Conservation (phyloP, 169 alveolate genomes). For the Eimeria necatrix region DNA sequence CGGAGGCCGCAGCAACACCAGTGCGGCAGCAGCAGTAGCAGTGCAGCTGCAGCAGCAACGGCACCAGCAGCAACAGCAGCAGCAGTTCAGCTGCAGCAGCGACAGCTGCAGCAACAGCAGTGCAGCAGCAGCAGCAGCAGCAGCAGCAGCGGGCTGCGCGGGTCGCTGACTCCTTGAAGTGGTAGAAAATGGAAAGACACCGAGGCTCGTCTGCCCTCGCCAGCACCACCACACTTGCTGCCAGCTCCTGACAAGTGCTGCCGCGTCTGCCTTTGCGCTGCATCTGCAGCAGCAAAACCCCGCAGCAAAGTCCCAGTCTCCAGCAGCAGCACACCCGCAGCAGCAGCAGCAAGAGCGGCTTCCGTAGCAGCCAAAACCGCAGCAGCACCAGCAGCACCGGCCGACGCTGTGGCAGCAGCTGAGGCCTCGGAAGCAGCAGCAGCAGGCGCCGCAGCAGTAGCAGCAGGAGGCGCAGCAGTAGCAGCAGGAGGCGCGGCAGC, state of each 20-base stretch:
- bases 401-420: neutral
- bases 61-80: neutral
- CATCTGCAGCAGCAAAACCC: conserved; percentile 34
- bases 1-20: too few species aligned
- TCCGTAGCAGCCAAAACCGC: conserved; percentile 1
- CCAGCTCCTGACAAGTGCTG: conserved; percentile 36
- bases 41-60: neutral
- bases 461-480: too few species aligned
- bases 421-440: too few species aligned
- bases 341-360: neutral
- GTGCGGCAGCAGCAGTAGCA: conserved; percentile 39
- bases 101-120: too few species aligned
- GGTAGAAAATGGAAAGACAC: conserved; percentile 47
- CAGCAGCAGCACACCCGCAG: too few species aligned
- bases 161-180: too few species aligned
- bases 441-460: too few species aligned
- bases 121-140: too few species aligned
- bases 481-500: too few species aligned
- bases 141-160: too few species aligned
- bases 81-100: neutral
- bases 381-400: neutral
- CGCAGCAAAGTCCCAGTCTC: too few species aligned
- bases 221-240: conserved; percentile 68
- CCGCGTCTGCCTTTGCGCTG: conserved; percentile 74
- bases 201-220: conserved; percentile 75